Evolutionary conservation across 1,139 yeast genomes (phyloP).

Genomic region (Dujonia santamariae): DNA sequence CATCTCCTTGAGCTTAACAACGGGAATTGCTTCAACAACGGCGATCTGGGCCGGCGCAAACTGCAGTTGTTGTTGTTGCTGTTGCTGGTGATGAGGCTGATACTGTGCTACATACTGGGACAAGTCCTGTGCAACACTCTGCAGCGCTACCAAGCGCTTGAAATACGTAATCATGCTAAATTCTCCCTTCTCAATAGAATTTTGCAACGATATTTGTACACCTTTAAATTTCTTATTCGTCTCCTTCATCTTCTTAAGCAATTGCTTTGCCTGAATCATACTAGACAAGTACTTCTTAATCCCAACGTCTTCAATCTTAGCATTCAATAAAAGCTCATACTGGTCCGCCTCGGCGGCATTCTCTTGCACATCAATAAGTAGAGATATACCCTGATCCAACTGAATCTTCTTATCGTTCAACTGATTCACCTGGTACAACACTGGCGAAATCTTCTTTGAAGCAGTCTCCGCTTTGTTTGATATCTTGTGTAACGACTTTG

Average conservation of each 20-base stretch:
- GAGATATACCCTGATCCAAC: conserved; percentile 56
- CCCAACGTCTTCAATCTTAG: conserved; percentile 39
- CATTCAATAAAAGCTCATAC: conserved; percentile 43
- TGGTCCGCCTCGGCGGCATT: conserved; percentile 60
- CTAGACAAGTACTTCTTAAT: conserved; percentile 35
- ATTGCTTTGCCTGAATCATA: conserved; percentile 29
- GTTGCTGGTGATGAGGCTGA: background rate
- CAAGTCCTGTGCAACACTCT: conserved; percentile 6
- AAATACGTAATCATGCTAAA: conserved; percentile 36
- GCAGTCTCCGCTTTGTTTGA: conserved; percentile 61
- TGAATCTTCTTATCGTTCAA: conserved; percentile 55
- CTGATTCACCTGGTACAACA: conserved; percentile 59
- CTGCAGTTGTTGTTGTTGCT: background rate
- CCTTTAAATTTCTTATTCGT: conserved; percentile 48
- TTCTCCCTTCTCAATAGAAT: conserved; percentile 45
- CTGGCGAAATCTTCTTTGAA: conserved; percentile 65
- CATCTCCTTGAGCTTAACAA: conserved; percentile 5
- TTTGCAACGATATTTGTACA: conserved; percentile 44
- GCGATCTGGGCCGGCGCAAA: conserved; percentile 3
- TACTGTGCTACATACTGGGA: conserved; percentile 9
- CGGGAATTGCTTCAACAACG: background rate
- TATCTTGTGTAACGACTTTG: conserved; percentile 53
- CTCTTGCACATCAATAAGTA: conserved; percentile 62
- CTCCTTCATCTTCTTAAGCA: conserved; percentile 35
- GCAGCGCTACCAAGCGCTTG: conserved; percentile 16